phyloP scores from a whole-genome alignment of 2,329 filamentous ascomycete species.

The Ophiobolus disseminans region DNA sequence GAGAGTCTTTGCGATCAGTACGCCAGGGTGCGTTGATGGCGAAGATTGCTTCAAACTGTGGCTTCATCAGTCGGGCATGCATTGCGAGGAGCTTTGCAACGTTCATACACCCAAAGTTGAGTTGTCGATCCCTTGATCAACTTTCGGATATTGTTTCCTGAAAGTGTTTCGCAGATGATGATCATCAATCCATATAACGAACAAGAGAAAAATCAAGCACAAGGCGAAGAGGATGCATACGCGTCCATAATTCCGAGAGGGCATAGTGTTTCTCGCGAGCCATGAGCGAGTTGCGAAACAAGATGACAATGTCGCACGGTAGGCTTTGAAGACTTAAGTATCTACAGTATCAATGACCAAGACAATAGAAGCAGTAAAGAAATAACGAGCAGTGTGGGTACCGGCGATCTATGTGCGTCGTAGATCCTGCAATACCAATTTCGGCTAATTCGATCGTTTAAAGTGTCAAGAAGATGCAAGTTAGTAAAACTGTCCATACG shows the following conservation, averaged over 20 bases:
- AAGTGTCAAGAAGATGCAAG: neutral
- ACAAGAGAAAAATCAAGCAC: constrained; percentile 14
- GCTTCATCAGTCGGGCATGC: neutral
- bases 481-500: neutral
- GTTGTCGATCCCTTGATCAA: constrained; percentile 18
- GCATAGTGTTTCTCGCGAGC: constrained; percentile 16
- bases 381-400: too few relatives aligned
- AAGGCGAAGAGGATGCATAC: constrained; percentile 11
- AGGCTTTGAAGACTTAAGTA: neutral
- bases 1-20: constrained; percentile 60
- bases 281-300: neutral
- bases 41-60: constrained; percentile 61
- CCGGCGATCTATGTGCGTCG: neutral
- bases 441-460: constrained; percentile 3
- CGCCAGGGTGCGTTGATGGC: constrained; percentile 60
- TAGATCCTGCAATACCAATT: constrained; percentile 2
- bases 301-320: neutral
- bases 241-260: constrained; percentile 20
- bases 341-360: neutral
- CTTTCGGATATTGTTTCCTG: neutral
- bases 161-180: neutral
- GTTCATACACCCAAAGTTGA: constrained; percentile 30
- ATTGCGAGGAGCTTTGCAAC: neutral
- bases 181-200: constrained; percentile 9
- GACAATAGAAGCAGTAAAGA: too few relatives aligned